Percentiles rank a stretch among this genome's conserved stretches.
These are phyloP conservation scores for Puccinia coronata DNA, from an alignment of 1,284 basidiomycete species.

Conservation along the genomic window DNA sequence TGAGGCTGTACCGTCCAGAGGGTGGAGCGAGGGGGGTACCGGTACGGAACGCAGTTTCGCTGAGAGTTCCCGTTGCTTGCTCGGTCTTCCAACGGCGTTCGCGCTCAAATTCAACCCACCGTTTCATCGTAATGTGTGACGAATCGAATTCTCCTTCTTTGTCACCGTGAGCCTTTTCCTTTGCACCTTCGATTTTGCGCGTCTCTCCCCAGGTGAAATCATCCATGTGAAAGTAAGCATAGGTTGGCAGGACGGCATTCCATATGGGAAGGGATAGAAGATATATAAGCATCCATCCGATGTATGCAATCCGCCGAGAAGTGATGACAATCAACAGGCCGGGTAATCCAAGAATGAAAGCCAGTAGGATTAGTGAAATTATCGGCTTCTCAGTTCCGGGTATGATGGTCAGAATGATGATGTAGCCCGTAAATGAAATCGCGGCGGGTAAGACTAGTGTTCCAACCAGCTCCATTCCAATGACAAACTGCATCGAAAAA, in stretches of 20 bases:
- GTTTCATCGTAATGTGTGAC: constrained; percentile 94
- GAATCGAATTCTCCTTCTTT: constrained; percentile 94
- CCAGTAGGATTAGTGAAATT: constrained; percentile 57
- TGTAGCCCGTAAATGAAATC: constrained; percentile 61
- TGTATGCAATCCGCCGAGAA: constrained; percentile 60
- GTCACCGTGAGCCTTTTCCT: constrained; percentile 53
- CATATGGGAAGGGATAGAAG: constrained; percentile 61
- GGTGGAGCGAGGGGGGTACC: constrained; percentile 13
- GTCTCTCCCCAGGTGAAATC: constrained; percentile 61
- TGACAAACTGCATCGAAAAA: constrained; percentile 61
- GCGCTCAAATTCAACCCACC: constrained; percentile 97
- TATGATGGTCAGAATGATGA: constrained; percentile 55
- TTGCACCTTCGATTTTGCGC: constrained; percentile 56
- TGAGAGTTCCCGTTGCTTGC: constrained; percentile 63
- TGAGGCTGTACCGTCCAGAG: constrained; percentile 30
- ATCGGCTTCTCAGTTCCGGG: constrained; percentile 55
- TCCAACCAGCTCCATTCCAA: constrained; percentile 61
- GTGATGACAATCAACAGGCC: constrained; percentile 62
- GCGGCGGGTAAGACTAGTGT: constrained; percentile 62
- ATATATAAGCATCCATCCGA: constrained; percentile 62
- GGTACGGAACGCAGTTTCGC: constrained; percentile 4
- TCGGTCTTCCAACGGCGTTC: constrained; percentile 80
- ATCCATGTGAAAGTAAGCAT: constrained; percentile 59
- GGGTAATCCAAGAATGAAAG: constrained; percentile 61
- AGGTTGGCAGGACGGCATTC: constrained; percentile 60